Conservation (phyloP, 441 rosid genomes). For the Geranium incanum region DNA sequence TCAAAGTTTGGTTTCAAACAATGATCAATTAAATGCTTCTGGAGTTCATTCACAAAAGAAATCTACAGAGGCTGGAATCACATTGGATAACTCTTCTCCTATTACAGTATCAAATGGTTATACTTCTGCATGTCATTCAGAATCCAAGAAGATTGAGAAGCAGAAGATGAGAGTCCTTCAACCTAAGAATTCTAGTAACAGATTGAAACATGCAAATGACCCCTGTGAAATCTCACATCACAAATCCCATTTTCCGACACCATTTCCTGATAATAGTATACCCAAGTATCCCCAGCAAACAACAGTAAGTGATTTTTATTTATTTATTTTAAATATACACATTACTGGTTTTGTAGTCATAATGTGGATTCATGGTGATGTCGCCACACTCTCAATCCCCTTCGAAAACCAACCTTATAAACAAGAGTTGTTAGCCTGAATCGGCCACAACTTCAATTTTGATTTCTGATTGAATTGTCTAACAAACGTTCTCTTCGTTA, state of each 20-base stretch:
- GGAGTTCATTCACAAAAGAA: constrained; percentile 49
- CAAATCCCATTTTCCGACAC: constrained; percentile 45
- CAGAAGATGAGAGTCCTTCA: constrained; percentile 36
- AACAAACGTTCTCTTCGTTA: no score
- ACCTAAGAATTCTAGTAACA: constrained; percentile 37
- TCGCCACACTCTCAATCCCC: neutral
- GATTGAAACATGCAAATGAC: constrained; percentile 46
- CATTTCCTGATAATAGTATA: constrained; percentile 47
- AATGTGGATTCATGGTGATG: neutral
- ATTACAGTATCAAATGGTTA: constrained; percentile 41
- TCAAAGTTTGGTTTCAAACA: constrained; percentile 29
- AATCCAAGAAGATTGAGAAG: constrained; percentile 45
- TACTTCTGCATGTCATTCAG: constrained; percentile 31
- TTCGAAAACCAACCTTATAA: no score
- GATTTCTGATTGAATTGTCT: no score
- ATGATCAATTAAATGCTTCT: constrained; percentile 37
- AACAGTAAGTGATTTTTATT: constrained; percentile 41
- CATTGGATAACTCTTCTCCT: constrained; percentile 35
- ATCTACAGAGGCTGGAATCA: constrained; percentile 41
- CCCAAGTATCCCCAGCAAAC: constrained; percentile 39
- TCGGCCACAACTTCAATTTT: no score
- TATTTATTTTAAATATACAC: neutral
- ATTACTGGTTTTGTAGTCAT: neutral
- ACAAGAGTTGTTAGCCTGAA: no score
- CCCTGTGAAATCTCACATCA: constrained; percentile 40